Percentiles rank a stretch among this genome's conserved stretches.
These are phyloP conservation scores for Neofusicoccum cordaticola DNA, from an alignment of 2,329 filamentous ascomycete genomes.

Conservation along the genomic window DNA sequence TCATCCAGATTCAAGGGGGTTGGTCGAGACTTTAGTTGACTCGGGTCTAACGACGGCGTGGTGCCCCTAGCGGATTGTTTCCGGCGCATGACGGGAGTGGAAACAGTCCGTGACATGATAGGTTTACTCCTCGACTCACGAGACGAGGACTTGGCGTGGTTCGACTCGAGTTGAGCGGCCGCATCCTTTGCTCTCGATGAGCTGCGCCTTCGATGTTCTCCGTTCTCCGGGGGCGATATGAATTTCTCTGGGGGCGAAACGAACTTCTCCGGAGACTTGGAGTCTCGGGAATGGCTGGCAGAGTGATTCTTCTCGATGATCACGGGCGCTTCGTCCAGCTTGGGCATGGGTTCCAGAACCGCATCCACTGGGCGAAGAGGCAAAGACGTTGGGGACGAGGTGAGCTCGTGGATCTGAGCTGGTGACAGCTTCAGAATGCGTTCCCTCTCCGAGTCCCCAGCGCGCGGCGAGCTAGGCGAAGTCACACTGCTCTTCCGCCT, in stretches of 20 bases:
- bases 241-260: not conserved
- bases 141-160: not conserved
- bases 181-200: not conserved
- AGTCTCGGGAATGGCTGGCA: not conserved
- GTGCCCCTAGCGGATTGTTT: conserved; percentile 29
- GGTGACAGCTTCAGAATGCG: conserved; percentile 53
- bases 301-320: not conserved
- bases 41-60: conserved; percentile 2
- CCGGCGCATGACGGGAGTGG: conserved; percentile 36
- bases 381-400: conserved; percentile 54
- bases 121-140: not conserved
- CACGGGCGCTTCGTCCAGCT: conserved; percentile 8
- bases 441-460: conserved; percentile 22
- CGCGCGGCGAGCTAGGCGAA: not conserved
- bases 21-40: conserved; percentile 20
- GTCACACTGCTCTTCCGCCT: conserved; percentile 6
- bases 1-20: conserved; percentile 36
- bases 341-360: conserved; percentile 32
- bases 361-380: conserved; percentile 45
- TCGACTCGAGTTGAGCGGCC: not conserved
- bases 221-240: conserved; percentile 1
- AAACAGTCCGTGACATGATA: conserved; percentile 19
- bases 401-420: conserved; percentile 54
- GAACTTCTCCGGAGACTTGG: conserved; percentile 2
- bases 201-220: conserved; percentile 9